These are phyloP conservation scores for Naganishia cerealis DNA, from an alignment of 1,284 basidiomycete species.

Conservation along the genomic window DNA sequence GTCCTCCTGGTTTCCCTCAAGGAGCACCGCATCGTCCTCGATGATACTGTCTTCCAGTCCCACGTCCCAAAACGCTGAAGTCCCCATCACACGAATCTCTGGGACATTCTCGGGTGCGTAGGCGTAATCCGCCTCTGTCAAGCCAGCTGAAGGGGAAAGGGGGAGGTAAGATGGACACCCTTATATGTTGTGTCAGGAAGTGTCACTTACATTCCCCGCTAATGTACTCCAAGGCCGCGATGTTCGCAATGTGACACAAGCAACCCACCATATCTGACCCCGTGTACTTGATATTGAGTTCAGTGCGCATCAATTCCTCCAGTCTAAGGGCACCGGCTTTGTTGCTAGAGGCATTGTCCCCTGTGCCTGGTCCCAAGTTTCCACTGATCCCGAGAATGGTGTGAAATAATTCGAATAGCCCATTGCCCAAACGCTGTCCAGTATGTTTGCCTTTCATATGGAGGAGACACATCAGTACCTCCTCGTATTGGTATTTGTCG, in stretches of 20 bases:
- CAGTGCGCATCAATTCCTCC: background rate
- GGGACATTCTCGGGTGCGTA: background rate
- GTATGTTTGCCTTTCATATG: background rate
- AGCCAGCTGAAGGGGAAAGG: no score
- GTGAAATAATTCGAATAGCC: background rate
- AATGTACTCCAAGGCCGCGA: background rate
- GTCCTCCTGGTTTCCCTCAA: no score
- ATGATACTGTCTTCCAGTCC: no score
- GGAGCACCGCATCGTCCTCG: no score
- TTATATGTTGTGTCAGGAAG: background rate
- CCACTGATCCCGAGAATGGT: background rate
- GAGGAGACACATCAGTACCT: background rate
- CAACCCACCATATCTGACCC: background rate
- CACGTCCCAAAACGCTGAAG: background rate
- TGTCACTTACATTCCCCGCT: background rate
- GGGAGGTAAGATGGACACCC: background rate
- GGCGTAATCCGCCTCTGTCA: background rate
- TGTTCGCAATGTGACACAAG: background rate
- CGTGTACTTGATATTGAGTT: background rate
- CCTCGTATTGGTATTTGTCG: background rate
- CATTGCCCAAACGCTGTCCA: background rate
- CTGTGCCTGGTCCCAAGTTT: background rate
- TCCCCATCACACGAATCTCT: background rate
- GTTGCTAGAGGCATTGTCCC: constrained; percentile 6
- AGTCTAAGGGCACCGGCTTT: background rate